phyloP scores from a whole-genome alignment of 768 basidiomycete species.

The Lanmaoa rubissima region DNA sequence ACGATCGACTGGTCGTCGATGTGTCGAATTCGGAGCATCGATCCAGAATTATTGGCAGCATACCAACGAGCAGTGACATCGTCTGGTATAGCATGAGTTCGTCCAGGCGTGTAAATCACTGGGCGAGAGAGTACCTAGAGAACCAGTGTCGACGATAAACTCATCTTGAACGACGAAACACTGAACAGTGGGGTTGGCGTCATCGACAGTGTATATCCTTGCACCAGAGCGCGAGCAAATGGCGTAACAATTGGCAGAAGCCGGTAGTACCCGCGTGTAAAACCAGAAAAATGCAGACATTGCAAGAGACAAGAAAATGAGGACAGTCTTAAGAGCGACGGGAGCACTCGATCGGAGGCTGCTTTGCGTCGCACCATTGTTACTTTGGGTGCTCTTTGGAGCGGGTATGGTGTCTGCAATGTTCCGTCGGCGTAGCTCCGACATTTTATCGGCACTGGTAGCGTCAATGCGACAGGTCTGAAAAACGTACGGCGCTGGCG shows the following conservation, averaged over 20 bases:
- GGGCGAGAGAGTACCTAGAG: slow-evolving; percentile 43
- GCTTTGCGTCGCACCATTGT: background rate
- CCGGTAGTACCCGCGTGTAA: background rate
- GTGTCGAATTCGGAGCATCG: slow-evolving; percentile 43
- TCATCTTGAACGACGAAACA: slow-evolving; percentile 60
- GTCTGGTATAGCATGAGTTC: slow-evolving; percentile 30
- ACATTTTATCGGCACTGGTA: slow-evolving; percentile 1
- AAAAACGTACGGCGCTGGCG: background rate
- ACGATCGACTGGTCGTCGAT: slow-evolving; percentile 57
- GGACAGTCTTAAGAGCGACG: background rate
- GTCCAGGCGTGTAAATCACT: background rate
- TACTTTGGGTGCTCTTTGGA: background rate
- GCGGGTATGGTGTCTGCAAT: background rate
- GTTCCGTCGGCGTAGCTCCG: slow-evolving; percentile 12
- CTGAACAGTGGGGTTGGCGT: slow-evolving; percentile 47
- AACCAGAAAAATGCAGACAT: slow-evolving; percentile 11
- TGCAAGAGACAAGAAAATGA: slow-evolving; percentile 11
- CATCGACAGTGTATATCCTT: slow-evolving; percentile 69
- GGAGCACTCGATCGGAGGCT: background rate
- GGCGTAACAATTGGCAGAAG: slow-evolving; percentile 44
- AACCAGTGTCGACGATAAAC: slow-evolving; percentile 53
- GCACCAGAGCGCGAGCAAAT: slow-evolving; percentile 56
- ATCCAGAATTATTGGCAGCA: slow-evolving; percentile 20
- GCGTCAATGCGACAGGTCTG: background rate
- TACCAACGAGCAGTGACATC: slow-evolving; percentile 43